A percentile compares a stretch with the other conserved stretches of the same genome.
Evolutionary conservation across 2,329 filamentous ascomycete genomes (phyloP).

Genomic region (Nannizziopsis arthrosporioides): DNA sequence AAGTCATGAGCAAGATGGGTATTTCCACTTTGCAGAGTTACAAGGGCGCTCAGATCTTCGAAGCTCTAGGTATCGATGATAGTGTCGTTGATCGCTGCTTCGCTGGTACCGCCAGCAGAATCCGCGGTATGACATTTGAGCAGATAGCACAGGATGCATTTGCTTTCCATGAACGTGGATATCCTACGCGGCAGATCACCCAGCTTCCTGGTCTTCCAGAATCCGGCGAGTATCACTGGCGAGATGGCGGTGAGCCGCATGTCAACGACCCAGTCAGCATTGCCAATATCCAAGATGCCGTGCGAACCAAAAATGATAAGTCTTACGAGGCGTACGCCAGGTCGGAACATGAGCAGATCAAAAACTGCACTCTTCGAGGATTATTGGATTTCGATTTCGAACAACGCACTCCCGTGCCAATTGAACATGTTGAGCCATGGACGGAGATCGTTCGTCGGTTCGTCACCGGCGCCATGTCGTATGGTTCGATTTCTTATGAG

Average conservation of each 20-base stretch:
- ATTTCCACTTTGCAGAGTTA: slow-evolving; percentile 93
- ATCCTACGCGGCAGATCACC: slow-evolving; percentile 65
- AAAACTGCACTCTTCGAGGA: slow-evolving; percentile 86
- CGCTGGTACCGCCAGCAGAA: slow-evolving; percentile 83
- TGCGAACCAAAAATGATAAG: slow-evolving; percentile 94
- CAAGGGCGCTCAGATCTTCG: slow-evolving; percentile 96
- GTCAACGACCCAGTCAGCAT: slow-evolving; percentile 91
- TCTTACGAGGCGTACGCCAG: slow-evolving; percentile 94
- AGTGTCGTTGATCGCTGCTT: slow-evolving; percentile 89
- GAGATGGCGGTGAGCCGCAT: slow-evolving; percentile 88
- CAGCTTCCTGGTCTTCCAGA: slow-evolving; percentile 71
- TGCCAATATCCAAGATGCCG: slow-evolving; percentile 93
- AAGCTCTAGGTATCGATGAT: slow-evolving; percentile 87
- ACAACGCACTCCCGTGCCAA: slow-evolving; percentile 68
- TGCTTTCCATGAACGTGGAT: slow-evolving; percentile 88
- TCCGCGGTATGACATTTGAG: slow-evolving; percentile 87
- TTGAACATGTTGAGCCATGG: slow-evolving; percentile 96
- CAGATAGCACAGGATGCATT: slow-evolving; percentile 89
- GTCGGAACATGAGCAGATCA: slow-evolving; percentile 90
- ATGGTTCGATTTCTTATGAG: slow-evolving; percentile 97
- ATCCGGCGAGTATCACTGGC: slow-evolving; percentile 96
- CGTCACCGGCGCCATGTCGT: slow-evolving; percentile 96
- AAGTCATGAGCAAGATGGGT: slow-evolving; percentile 99
- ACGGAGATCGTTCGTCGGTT: slow-evolving; percentile 94
- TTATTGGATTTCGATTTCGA: slow-evolving; percentile 95